A percentile compares a stretch with the other conserved stretches of the same genome.
Conservation (phyloP, 164 flowering plant species). For the Stephania yunnanensis region DNA sequence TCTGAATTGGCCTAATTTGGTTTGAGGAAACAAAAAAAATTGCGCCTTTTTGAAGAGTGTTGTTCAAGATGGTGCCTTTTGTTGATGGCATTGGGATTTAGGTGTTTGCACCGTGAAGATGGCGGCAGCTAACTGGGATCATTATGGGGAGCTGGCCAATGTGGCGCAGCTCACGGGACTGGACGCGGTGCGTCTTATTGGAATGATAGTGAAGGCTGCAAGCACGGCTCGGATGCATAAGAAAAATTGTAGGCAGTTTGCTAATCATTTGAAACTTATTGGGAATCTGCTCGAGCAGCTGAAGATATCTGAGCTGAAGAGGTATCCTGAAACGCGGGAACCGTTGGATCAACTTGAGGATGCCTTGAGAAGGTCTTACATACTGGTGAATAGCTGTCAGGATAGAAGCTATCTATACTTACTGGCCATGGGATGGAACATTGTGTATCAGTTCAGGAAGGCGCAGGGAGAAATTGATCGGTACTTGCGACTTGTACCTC, state of each 20-base stretch:
- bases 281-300: constrained; percentile 90
- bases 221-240: constrained; percentile 90
- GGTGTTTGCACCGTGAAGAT: neutral
- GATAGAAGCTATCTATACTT: constrained; percentile 85
- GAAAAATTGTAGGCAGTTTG: constrained; percentile 92
- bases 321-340: constrained; percentile 87
- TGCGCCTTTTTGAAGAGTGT: neutral
- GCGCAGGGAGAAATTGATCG: constrained; percentile 91
- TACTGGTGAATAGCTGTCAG: constrained; percentile 85
- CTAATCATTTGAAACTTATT: constrained; percentile 79
- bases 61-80: neutral
- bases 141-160: constrained; percentile 69
- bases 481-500: constrained; percentile 74
- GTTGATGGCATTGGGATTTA: neutral
- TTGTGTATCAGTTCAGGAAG: constrained; percentile 86
- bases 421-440: constrained; percentile 96
- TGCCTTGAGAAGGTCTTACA: constrained; percentile 75
- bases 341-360: constrained; percentile 96
- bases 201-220: constrained; percentile 81
- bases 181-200: constrained; percentile 70
- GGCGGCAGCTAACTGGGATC: constrained; percentile 60
- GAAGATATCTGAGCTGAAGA: constrained; percentile 80
- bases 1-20: neutral
- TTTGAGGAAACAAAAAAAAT: too few species aligned
- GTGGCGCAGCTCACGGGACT: constrained; percentile 74